Conservation (phyloP, 805 yeast species). For the Schwanniomyces occidentalis region DNA sequence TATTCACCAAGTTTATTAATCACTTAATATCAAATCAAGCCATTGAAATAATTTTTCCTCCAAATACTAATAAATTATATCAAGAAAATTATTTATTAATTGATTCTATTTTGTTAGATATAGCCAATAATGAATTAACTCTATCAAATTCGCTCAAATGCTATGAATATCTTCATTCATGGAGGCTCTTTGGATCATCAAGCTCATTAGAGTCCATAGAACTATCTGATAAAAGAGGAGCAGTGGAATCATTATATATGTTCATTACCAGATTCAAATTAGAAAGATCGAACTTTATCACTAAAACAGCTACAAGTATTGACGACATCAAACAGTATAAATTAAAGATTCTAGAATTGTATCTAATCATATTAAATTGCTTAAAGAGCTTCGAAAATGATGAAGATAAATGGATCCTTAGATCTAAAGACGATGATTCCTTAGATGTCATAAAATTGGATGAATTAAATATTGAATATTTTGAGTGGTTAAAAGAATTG, state of each 20-base stretch:
- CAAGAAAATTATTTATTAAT: constrained; percentile 27
- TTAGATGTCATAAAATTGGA: constrained; percentile 25
- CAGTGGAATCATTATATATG: constrained; percentile 38
- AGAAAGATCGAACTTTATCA: constrained; percentile 20
- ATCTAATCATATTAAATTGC: constrained; percentile 41
- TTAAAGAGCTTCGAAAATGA: constrained; percentile 33
- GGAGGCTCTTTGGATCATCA: constrained; percentile 37
- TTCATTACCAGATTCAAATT: constrained; percentile 36
- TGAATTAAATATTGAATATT: constrained; percentile 33
- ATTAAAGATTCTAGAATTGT: constrained; percentile 41
- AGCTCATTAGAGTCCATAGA: constrained; percentile 10
- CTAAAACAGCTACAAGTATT: constrained; percentile 7
- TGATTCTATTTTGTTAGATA: constrained; percentile 31
- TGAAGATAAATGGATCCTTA: constrained; percentile 40
- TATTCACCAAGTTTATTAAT: constrained; percentile 26
- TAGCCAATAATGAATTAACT: constrained; percentile 32
- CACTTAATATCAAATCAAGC: constrained; percentile 23
- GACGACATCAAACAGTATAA: constrained; percentile 33
- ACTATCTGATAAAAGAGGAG: constrained; percentile 36
- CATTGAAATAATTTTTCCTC: constrained; percentile 24
- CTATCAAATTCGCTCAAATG: constrained; percentile 30
- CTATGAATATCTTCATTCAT: constrained; percentile 40
- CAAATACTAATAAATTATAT: constrained; percentile 18
- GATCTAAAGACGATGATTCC: constrained; percentile 12
- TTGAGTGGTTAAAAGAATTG: constrained; percentile 34